A percentile compares a stretch with the other conserved stretches of the same genome.
Conservation (phyloP, 2,329 filamentous ascomycete species). For the Stemphylium lycopersici region DNA sequence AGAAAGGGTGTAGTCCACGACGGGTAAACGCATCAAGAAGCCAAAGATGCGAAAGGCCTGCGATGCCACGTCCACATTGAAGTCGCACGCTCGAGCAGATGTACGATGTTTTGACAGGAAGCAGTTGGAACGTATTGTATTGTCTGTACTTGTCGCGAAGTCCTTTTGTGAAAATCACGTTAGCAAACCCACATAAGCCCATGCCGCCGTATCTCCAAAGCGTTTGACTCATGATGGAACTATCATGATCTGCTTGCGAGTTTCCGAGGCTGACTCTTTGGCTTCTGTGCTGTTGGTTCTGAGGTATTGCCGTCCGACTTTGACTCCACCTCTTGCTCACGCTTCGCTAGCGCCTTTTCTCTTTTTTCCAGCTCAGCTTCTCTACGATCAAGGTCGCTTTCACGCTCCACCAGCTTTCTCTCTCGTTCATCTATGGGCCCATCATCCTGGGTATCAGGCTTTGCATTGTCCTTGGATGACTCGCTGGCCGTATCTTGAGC, state of each 20-base stretch:
- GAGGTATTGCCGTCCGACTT: neutral
- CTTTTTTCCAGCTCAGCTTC: constrained; percentile 8
- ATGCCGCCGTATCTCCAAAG: too few species aligned
- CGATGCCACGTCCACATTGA: too few species aligned
- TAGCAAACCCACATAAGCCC: too few species aligned
- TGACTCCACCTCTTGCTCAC: constrained; percentile 3
- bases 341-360: constrained; percentile 4
- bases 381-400: constrained; percentile 4
- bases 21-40: too few species aligned
- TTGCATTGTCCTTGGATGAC: neutral
- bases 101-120: too few species aligned
- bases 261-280: constrained; percentile 19
- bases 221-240: too few species aligned
- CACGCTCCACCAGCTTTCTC: constrained; percentile 1
- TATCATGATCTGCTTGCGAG: constrained; percentile 7
- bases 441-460: neutral
- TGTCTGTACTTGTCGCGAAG: too few species aligned
- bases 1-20: too few species aligned
- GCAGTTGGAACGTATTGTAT: too few species aligned
- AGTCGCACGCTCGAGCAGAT: too few species aligned
- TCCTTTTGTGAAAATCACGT: too few species aligned
- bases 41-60: too few species aligned
- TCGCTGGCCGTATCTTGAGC: neutral
- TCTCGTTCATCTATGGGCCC: neutral
- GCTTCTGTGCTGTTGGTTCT: neutral